Evolutionary conservation across 257 asterid genomes (phyloP).

Genomic region (Knoxia roxburghii): DNA sequence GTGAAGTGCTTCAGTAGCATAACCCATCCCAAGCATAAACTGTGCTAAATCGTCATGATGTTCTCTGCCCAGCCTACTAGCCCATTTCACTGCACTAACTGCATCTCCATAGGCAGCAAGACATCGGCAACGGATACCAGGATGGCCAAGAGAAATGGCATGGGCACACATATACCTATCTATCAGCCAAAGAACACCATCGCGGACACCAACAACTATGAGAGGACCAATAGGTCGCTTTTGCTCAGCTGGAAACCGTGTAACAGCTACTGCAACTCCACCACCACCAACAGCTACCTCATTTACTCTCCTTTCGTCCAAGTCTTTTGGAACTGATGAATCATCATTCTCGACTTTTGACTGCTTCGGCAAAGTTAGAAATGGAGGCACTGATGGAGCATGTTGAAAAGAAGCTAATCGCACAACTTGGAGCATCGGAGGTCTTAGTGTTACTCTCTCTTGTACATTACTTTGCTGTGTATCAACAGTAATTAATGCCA

Average conservation of each 20-base stretch:
- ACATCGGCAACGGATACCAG: constrained; percentile 95
- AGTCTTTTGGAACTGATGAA: constrained; percentile 51
- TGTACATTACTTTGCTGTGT: constrained; percentile 52
- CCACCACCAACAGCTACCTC: constrained; percentile 71
- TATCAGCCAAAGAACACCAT: constrained; percentile 92
- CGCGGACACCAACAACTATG: constrained; percentile 83
- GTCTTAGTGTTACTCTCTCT: constrained; percentile 76
- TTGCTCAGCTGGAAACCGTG: constrained; percentile 97
- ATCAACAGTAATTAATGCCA: constrained; percentile 82
- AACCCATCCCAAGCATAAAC: constrained; percentile 99
- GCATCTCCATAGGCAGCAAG: constrained; percentile 99
- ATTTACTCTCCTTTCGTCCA: constrained; percentile 66
- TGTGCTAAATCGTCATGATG: constrained; percentile 98
- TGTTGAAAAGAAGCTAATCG: constrained; percentile 94
- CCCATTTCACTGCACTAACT: constrained; percentile 99
- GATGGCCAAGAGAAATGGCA: constrained; percentile 95
- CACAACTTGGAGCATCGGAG: constrained; percentile 95
- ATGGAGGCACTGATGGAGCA: constrained; percentile 93
- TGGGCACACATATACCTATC: constrained; percentile 96
- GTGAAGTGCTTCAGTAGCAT: constrained; percentile 98
- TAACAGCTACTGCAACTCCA: constrained; percentile 94
- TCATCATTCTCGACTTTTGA: constrained; percentile 63
- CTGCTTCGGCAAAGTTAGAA: constrained; percentile 75
- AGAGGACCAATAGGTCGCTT: constrained; percentile 96
- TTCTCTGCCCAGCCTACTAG: constrained; percentile 94